Conservation (phyloP, 2,329 filamentous ascomycete species). For the Colletotrichum siamense region DNA sequence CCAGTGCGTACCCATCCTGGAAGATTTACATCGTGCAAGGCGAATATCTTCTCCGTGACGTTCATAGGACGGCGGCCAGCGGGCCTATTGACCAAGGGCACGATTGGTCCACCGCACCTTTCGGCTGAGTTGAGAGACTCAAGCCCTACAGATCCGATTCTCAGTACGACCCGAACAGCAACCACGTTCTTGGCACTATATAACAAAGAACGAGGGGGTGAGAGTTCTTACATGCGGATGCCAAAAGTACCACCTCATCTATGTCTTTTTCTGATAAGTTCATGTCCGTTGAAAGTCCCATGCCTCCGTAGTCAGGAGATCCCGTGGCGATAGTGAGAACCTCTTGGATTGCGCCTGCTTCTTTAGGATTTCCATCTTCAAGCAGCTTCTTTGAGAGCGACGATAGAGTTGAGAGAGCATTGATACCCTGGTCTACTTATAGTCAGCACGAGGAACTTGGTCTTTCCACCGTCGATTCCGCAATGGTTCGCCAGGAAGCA, state of each 20-base stretch:
- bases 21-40: constrained; percentile 40
- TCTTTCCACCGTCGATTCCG: neutral
- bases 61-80: constrained; percentile 37
- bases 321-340: neutral
- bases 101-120: neutral
- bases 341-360: neutral
- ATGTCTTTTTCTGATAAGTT: neutral
- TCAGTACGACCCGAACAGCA: neutral
- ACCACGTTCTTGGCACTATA: neutral
- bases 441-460: neutral
- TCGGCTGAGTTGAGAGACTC: constrained; percentile 5
- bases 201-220: neutral
- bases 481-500: neutral
- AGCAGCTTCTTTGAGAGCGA: neutral
- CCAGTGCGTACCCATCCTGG: constrained; percentile 39
- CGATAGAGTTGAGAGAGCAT: neutral
- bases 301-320: constrained; percentile 3
- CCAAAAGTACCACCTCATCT: neutral
- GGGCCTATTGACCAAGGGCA: neutral
- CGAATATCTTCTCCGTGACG: constrained; percentile 50
- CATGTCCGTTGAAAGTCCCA: neutral
- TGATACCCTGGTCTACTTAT: neutral
- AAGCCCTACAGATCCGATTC: neutral
- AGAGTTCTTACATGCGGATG: neutral
- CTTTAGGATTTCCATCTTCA: neutral